Evolutionary conservation across 257 asterid genomes (phyloP).

Genomic region (Ophiorrhiza pumila): DNA sequence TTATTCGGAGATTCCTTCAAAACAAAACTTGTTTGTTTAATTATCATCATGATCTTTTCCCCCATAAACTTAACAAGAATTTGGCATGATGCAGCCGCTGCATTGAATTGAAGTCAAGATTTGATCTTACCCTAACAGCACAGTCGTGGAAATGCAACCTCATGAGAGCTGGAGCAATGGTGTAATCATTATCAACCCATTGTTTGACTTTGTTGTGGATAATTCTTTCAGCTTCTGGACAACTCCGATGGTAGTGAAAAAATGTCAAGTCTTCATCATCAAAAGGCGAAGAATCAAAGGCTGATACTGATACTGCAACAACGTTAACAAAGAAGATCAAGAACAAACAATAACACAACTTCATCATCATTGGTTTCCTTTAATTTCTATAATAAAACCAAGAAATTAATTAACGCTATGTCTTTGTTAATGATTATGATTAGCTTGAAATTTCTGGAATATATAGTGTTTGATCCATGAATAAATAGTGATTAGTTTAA

Average conservation of each 20-base stretch:
- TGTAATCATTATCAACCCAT: constrained; percentile 53
- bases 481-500: neutral
- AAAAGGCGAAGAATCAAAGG: neutral
- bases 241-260: constrained; percentile 35
- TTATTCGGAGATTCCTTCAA: neutral
- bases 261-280: constrained; percentile 33
- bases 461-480: neutral
- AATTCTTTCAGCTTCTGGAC: constrained; percentile 60
- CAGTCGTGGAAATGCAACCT: constrained; percentile 87
- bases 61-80: too few species aligned
- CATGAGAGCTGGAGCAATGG: constrained; percentile 65
- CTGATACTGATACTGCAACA: constrained; percentile 11
- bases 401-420: too few species aligned
- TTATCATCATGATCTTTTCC: too few species aligned
- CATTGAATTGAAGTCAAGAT: too few species aligned
- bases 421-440: too few species aligned
- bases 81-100: too few species aligned
- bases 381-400: neutral
- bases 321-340: constrained; percentile 12
- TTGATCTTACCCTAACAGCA: constrained; percentile 52
- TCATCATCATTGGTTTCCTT: constrained; percentile 5
- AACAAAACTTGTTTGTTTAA: too few species aligned
- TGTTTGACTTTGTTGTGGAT: constrained; percentile 41
- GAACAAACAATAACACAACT: neutral
- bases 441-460: too few species aligned